Evolutionary conservation across 345 rosid genomes (phyloP), one percentile per base, ranked within the genome.

Genomic region (Syzygium oleosum): DNA sequence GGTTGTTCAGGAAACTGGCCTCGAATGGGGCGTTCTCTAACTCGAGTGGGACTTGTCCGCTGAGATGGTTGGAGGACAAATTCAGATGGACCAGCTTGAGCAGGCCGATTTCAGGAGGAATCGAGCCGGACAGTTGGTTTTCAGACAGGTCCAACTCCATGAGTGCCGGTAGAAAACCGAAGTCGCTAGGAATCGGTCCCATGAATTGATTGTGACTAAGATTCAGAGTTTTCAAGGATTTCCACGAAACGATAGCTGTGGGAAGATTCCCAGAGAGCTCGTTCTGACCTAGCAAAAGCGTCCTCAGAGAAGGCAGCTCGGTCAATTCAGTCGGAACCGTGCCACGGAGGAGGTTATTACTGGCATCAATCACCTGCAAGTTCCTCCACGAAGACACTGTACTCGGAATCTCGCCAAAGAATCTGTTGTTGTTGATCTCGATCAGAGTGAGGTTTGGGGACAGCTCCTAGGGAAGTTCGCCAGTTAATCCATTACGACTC

Each of bases 21-120:
- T 79, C 77, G 59, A 27, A 93, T 2, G 91, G 93, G 84, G 84
- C 87, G 65, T 90, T 95, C 85, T 92, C 93, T 5, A 93, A 88
- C 87, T 58, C 25, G 27, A 4, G 1, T 19, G 97, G 96, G 88
- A 95, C 88, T 56, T 80, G 49, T 34, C 97, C 95, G 4, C 63
- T 87, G 51, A 95, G 93, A 38, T 52, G 88, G 88, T 95, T 95
- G 68, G 95, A 93, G 68, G 97, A 95, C 8, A 95, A 91, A 85
- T 95, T 92, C 52, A 95, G 91, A 46, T 1, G 34, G 80, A 7
- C 85, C n/a, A 41, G 38, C 53, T 17, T 87, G 10, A 89, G 49
- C 31, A 3, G 84, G 22, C 94, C 92, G n/a, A 94, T 43, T 84
- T 91, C 85, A 41, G 89, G 31, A 8, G 96, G 97, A 90, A 95